phyloP scores from a whole-genome alignment of 768 basidiomycete species.

The Omphalotus guepiniiformis region DNA sequence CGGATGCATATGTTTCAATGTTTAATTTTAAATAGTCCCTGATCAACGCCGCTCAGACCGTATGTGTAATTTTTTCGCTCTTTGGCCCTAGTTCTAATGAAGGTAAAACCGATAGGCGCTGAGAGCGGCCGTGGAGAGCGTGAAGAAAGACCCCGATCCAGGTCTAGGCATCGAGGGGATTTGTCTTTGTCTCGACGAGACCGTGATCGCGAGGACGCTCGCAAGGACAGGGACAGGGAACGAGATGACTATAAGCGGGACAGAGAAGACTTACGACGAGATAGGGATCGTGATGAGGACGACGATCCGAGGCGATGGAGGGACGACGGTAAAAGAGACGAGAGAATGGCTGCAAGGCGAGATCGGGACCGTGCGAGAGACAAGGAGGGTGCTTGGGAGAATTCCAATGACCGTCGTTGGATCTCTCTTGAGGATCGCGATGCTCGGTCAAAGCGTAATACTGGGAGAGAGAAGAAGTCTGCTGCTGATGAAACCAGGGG shows the following conservation, averaged over 20 bases:
- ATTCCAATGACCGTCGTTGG: slow-evolving; percentile 53
- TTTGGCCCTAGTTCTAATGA: too few relatives aligned
- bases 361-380: slow-evolving; percentile 41
- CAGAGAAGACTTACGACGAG: slow-evolving; percentile 33
- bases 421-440: slow-evolving; percentile 65
- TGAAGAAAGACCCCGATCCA: slow-evolving; percentile 61
- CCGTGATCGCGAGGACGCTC: slow-evolving; percentile 30
- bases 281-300: slow-evolving; percentile 32
- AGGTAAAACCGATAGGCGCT: slow-evolving; percentile 33
- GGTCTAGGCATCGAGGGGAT: slow-evolving; percentile 58
- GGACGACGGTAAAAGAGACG: slow-evolving; percentile 79
- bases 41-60: slow-evolving; percentile 56
- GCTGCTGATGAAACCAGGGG: slow-evolving; percentile 37
- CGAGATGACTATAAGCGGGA: slow-evolving; percentile 28
- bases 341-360: slow-evolving; percentile 62
- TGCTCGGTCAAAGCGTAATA: slow-evolving; percentile 51
- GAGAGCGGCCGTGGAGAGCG: slow-evolving; percentile 57
- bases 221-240: slow-evolving; percentile 17
- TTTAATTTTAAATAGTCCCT: slow-evolving; percentile 28
- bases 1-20: slow-evolving; percentile 11
- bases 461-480: slow-evolving; percentile 55
- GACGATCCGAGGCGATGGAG: slow-evolving; percentile 77
- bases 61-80: slow-evolving; percentile 27
- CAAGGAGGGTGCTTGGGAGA: slow-evolving; percentile 42
- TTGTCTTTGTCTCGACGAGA: slow-evolving; percentile 51